These are phyloP conservation scores for Alternaria burnsii DNA, from an alignment of 2,329 filamentous ascomycete species.

Conservation along the genomic window DNA sequence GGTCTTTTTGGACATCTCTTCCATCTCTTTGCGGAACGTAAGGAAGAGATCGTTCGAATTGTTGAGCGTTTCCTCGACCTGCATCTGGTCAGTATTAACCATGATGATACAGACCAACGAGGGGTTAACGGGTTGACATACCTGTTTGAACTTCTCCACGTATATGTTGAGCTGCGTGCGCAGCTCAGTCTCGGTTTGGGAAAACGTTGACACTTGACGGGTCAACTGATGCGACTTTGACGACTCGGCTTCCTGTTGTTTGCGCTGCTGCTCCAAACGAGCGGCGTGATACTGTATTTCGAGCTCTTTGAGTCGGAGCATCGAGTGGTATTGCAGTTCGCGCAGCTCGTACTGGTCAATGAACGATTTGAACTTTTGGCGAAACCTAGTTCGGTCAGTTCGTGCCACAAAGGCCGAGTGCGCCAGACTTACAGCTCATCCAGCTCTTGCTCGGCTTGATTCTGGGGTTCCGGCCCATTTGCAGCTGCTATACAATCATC, in stretches of 20 bases:
- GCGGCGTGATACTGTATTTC: slow-evolving; percentile 93
- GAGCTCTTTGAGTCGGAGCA: slow-evolving; percentile 92
- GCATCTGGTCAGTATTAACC: slow-evolving; percentile 61
- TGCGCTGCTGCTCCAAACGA: slow-evolving; percentile 88
- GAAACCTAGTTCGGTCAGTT: slow-evolving; percentile 53
- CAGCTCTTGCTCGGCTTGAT: slow-evolving; percentile 85
- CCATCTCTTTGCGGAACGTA: slow-evolving; percentile 98
- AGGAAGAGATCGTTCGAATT: slow-evolving; percentile 98
- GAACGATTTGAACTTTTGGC: slow-evolving; percentile 90
- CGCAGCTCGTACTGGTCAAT: slow-evolving; percentile 97
- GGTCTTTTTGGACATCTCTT: slow-evolving; percentile 99
- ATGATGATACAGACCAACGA: slow-evolving; percentile 42
- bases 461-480: slow-evolving; percentile 75
- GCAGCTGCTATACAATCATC: slow-evolving; percentile 90
- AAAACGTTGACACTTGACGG: slow-evolving; percentile 91
- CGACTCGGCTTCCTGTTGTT: slow-evolving; percentile 82
- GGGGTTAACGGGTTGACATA: slow-evolving; percentile 55
- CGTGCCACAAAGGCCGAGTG: neutral
- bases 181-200: slow-evolving; percentile 93
- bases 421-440: slow-evolving; percentile 78
- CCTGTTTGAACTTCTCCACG: slow-evolving; percentile 99
- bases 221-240: slow-evolving; percentile 85
- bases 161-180: slow-evolving; percentile 97
- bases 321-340: slow-evolving; percentile 90
- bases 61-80: slow-evolving; percentile 98